Evolutionary conservation across 108 stramenopile species (phyloP), one percentile per base, ranked within the genome.

Genomic region (Nitzschia palea): DNA sequence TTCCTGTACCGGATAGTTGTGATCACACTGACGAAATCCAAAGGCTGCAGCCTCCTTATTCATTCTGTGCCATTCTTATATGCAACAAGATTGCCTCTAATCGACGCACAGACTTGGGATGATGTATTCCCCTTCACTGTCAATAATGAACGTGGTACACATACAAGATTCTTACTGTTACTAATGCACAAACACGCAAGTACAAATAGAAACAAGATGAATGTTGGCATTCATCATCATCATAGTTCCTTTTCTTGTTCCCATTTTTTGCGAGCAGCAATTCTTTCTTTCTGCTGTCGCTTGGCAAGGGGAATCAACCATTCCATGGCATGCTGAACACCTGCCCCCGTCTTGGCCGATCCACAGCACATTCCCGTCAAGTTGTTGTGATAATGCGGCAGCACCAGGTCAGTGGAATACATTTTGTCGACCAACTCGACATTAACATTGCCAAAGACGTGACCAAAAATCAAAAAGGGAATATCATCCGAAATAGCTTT

Each of bases 281-380:
- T 28, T 15, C 69, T 50, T 61, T 77, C 69, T 50, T 67, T 66
- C 52, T 68, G 60, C 52, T 83, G 82, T 64, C 68, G 77, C 45
- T 79, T 79, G 29, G 82, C 74, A 52, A 79, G 27, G 4, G 78
- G 78, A 22, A 86, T 76, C 20, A 86, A 52, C 85, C 85, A 89
- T 68, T 89, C 88, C 74, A 93, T 81, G n/a, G 91, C 85, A 27
- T 81, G 61, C 14, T 70, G 71, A 1, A 93, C 83, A 18, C 91
- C 91, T 31, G 82, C 85, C 12, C 91, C 91, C 22, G 85, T 80
- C 62, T 77, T 84, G 42, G 91, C 91, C 10, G 88, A 89, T 22
- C 78, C 84, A 78, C 81, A 86, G 58, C 81, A 85, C 44, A 88
- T 58, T 26, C 72, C 70, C 37, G 74, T 76, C 50, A 69, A 42